These are phyloP conservation scores for Globisporangium ultimum DNA, from an alignment of 352 stramenopile species.

Conservation along the genomic window DNA sequence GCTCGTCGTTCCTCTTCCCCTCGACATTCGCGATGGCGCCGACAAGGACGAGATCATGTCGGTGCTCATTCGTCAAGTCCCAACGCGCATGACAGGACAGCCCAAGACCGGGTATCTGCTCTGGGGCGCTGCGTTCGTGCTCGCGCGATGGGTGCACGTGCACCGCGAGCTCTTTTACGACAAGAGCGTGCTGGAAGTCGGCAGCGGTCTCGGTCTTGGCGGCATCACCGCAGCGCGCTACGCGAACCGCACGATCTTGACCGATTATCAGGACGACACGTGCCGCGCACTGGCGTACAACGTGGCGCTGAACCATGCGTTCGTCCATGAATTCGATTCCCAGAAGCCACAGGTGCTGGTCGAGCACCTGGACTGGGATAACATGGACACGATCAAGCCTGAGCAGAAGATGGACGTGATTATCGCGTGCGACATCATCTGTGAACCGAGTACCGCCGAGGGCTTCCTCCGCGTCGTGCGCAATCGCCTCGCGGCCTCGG, in stretches of 20 bases:
- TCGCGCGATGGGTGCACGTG: slow-evolving; percentile 79
- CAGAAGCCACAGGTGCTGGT: slow-evolving; percentile 51
- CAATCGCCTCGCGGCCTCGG: slow-evolving; percentile 43
- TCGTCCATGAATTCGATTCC: slow-evolving; percentile 63
- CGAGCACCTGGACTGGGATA: slow-evolving; percentile 74
- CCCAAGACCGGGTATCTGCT: slow-evolving; percentile 84
- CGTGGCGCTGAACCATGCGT: slow-evolving; percentile 64
- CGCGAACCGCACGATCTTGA: slow-evolving; percentile 57
- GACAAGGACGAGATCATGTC: slow-evolving; percentile 24
- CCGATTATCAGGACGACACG: slow-evolving; percentile 84
- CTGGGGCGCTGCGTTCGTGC: slow-evolving; percentile 78
- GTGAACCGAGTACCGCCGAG: slow-evolving; percentile 81
- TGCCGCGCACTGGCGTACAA: slow-evolving; percentile 78
- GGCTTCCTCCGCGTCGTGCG: slow-evolving; percentile 80
- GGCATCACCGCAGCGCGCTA: slow-evolving; percentile 77
- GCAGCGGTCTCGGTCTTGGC: slow-evolving; percentile 74
- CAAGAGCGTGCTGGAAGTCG: slow-evolving; percentile 79
- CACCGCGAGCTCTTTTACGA: slow-evolving; percentile 67
- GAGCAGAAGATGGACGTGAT: slow-evolving; percentile 70
- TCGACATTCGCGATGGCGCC: slow-evolving; percentile 49
- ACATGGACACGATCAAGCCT: slow-evolving; percentile 55
- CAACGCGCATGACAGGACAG: slow-evolving; percentile 80
- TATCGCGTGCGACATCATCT: slow-evolving; percentile 87
- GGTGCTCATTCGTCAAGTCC: slow-evolving; percentile 79
- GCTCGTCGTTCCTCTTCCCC: slow-evolving; percentile 48